Evolutionary conservation across 2,329 filamentous ascomycete species (phyloP), one percentile per base, ranked within the genome.

Genomic region (Triangularia setosa): DNA sequence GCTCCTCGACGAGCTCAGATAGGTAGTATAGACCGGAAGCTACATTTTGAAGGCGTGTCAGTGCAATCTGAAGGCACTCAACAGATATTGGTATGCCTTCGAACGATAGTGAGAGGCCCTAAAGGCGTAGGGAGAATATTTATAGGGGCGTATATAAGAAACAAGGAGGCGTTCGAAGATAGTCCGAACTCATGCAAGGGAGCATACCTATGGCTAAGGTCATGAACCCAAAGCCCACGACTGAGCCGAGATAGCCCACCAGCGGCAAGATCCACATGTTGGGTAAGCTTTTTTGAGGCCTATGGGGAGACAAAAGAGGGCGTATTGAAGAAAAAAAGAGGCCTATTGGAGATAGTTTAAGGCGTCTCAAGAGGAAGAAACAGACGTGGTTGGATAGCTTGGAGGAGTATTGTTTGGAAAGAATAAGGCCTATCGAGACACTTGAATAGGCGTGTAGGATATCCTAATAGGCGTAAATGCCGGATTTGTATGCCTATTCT

Each of bases 11-110:
- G 14, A 98, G 88, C 77, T 99, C 95, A 24, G 94, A 97, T 61
- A 99, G 89, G 77, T 99, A 99, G 81, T 99, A 99, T 25, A 99
- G 87, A 40, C 95, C 95, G n/a, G 93, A 97, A 44, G 95, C 95
- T 92, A 73, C 57, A 66, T 55, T n/a, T n/a, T 35, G 30, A 14
- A 35, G 12, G 30, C 30, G 12, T 14, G 30, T 35, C 12, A 35
- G 30, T 11, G 12, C 11, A 35, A 12, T 4, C n/a, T n/a, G 30
- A 40, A 40, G 33, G 16, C 30, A 12, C n/a, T n/a, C n/a, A n/a
- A n/a, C 6, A 33, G 16, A 14, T 40, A 30, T 23, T 16, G 44
- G 25, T 44, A 61, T 27, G 25, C 53, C n/a, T 23, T 30, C 48
- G 14, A 27, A 56, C 33, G 33, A 40, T 40, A 11, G 30, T 14